Evolutionary conservation across 176 grass and related monocot genomes (phyloP).

Genomic region (Otatea glauca): DNA sequence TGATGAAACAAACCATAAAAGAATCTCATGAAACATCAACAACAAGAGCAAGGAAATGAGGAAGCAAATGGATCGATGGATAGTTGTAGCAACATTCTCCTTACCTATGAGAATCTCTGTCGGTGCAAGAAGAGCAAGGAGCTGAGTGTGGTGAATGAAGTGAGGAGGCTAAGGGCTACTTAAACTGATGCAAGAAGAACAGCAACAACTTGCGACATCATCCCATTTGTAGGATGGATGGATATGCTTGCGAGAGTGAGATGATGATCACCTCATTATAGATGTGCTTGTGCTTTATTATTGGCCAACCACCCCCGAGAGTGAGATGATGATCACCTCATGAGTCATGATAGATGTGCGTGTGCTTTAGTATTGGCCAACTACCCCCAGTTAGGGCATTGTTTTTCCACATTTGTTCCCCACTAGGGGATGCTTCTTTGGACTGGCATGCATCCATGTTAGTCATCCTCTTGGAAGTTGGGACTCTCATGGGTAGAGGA

Average conservation of each 20-base stretch:
- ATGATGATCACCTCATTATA: neutral
- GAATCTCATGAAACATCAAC: neutral
- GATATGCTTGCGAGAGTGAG: slow-evolving; percentile 20
- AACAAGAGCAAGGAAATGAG: neutral
- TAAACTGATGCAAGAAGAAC: slow-evolving; percentile 12
- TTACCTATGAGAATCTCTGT: neutral
- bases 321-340: slow-evolving; percentile 30
- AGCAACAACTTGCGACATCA: neutral
- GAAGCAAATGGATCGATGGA: neutral
- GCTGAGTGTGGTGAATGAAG: neutral
- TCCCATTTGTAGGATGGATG: neutral
- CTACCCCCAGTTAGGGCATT: neutral
- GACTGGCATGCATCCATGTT: slow-evolving; percentile 29
- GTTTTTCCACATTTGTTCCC: slow-evolving; percentile 36
- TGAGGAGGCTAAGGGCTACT: neutral
- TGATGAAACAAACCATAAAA: neutral
- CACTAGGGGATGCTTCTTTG: slow-evolving; percentile 47
- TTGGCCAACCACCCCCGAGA: slow-evolving; percentile 24
- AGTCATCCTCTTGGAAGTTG: slow-evolving; percentile 29
- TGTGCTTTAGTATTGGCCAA: slow-evolving; percentile 39
- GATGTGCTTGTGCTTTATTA: slow-evolving; percentile 21
- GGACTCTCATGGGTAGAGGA: neutral
- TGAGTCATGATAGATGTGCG: slow-evolving; percentile 35
- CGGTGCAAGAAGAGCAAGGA: slow-evolving; percentile 1
- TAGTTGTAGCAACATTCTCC: neutral